Base-by-base conservation (phyloP, 1,284 basidiomycete genomes). In the Ustilago loliicola region DNA sequence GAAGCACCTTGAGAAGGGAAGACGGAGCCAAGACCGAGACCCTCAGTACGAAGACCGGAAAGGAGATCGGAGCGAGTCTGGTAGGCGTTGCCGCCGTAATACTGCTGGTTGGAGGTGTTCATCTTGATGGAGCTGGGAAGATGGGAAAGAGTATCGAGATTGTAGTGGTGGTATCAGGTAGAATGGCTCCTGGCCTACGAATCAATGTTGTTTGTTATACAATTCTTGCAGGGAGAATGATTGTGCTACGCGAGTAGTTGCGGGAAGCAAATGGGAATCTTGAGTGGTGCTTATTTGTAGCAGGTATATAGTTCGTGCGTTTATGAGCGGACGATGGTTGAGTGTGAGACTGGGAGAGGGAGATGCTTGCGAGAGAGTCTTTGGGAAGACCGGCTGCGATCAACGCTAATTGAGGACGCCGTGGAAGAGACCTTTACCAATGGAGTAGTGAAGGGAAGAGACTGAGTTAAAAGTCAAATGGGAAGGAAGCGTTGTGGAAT, bases 1-100 rank as follows among this genome's bases (percentile, higher is more conserved):
- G 51, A 56, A 34, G 56, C 61, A 34, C 47, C 45, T 23, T 62
- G 56, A 29, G 61, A 21, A 15, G 61, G 51, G 38, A 66, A 68
- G 53, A 66, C 36, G 27, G 82, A 79, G 30, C 63, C 68, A 32
- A 77, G 65, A 57, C 80, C 67, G 29, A 77, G 75, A 50, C 82
- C 81, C 15, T 82, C 79, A 50, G 77, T 80, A 36, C 81, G 79
- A 1, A 81, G 75, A 34, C 77, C 72, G 25, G 80, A 63, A 27
- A 80, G 55, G 17, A 78, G 69, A 40, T 78, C 71, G 42, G 82
- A 75, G n/a, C 77, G 80, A 48, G 62, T 66, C 56, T 57, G 53
- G 59, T 73, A 65, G 60, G 68, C 63, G 61, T 66, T 60, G 55
- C 19, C 34, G 62, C 63, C 59, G 60, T 67, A 62, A 48, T 63